Percentiles rank a stretch among this genome's conserved stretches.
Evolutionary conservation across 2,329 filamentous ascomycete species (phyloP).

Genomic region (Phyllosticta citribraziliensis): DNA sequence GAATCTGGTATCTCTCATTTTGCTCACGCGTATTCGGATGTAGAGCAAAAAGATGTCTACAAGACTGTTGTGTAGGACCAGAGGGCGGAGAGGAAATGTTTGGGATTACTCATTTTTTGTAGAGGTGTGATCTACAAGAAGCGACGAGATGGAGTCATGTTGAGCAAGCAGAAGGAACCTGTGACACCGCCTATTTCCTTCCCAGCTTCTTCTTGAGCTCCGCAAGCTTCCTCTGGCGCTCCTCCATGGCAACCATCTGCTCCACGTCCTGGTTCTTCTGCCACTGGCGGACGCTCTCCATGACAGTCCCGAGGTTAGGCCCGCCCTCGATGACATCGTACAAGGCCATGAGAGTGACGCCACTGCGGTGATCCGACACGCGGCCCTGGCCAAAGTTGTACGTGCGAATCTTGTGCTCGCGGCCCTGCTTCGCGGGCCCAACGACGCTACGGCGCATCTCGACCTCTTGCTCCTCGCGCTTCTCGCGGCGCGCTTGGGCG

Average conservation of each 20-base stretch:
- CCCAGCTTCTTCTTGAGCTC: neutral
- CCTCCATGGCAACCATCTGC: conserved; percentile 44
- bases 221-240: conserved; percentile 13
- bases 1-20: too few relatives aligned
- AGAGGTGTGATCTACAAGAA: neutral
- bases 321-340: conserved; percentile 70
- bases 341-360: conserved; percentile 68
- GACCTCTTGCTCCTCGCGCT: conserved; percentile 70
- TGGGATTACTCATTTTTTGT: neutral
- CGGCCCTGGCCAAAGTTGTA: conserved; percentile 75
- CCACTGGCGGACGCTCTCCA: conserved; percentile 71
- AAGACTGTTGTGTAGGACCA: neutral
- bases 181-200: neutral
- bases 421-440: conserved; percentile 68
- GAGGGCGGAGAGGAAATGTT: neutral
- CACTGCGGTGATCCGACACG: conserved; percentile 81
- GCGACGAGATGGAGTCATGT: neutral
- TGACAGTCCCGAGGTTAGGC: conserved; percentile 61
- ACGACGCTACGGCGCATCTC: conserved; percentile 68
- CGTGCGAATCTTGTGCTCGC: conserved; percentile 87
- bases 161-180: neutral
- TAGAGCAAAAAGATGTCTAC: neutral
- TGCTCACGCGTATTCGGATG: too few relatives aligned
- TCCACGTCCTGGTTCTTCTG: conserved; percentile 65
- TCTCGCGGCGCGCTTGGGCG: conserved; percentile 69